Evolutionary conservation across 2,329 filamentous ascomycete genomes (phyloP).

Genomic region (Trichoderma lentiforme): DNA sequence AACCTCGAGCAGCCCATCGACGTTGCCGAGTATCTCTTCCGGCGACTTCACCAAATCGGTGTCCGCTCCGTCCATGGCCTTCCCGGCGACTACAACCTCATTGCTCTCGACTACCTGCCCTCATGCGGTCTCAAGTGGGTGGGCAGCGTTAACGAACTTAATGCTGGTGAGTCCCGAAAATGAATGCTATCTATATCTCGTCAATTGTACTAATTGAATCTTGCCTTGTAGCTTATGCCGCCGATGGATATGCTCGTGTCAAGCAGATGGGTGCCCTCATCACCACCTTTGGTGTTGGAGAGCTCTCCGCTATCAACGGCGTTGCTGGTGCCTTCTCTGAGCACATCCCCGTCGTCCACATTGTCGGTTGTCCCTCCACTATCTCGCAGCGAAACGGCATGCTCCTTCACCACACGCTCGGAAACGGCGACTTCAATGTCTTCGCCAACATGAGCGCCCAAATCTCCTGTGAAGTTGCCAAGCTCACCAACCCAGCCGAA

Average conservation of each 20-base stretch:
- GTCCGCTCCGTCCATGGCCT: constrained; percentile 64
- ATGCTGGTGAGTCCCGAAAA: constrained; percentile 52
- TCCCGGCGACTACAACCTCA: constrained; percentile 72
- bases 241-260: constrained; percentile 75
- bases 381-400: constrained; percentile 47
- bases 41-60: constrained; percentile 60
- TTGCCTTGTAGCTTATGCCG: constrained; percentile 59
- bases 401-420: constrained; percentile 65
- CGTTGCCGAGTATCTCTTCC: constrained; percentile 67
- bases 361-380: constrained; percentile 54
- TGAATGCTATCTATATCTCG: not conserved
- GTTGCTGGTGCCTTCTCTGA: constrained; percentile 73
- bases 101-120: constrained; percentile 63
- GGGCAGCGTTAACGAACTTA: constrained; percentile 69
- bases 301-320: constrained; percentile 71
- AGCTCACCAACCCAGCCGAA: constrained; percentile 66
- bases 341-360: constrained; percentile 67
- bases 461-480: constrained; percentile 68
- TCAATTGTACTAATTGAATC: constrained; percentile 21
- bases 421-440: constrained; percentile 77
- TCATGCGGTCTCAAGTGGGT: constrained; percentile 60
- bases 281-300: constrained; percentile 74
- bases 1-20: constrained; percentile 51
- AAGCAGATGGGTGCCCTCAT: constrained; percentile 67
- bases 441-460: constrained; percentile 74